A percentile compares a stretch with the other conserved stretches of the same genome.
These are phyloP conservation scores for Phaffomyces opuntiae DNA, from an alignment of 805 yeast genomes.

Conservation along the genomic window DNA sequence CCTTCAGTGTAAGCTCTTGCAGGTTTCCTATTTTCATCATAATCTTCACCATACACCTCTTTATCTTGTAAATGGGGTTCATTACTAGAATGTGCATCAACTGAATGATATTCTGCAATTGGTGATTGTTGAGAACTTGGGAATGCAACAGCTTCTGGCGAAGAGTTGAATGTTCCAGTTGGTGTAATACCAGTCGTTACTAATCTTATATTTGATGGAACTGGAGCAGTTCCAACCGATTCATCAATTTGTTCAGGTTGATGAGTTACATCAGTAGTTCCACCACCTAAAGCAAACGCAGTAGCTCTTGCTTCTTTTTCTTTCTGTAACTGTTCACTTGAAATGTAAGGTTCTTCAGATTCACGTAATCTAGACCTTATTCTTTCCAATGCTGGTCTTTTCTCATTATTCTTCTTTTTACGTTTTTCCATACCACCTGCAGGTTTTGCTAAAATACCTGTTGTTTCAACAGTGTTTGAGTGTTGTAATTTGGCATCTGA, in stretches of 20 bases:
- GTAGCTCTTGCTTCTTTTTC: constrained; percentile 38
- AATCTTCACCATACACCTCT: constrained; percentile 10
- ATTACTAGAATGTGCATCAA: no score
- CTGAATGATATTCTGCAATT: background rate
- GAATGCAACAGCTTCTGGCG: constrained; percentile 7
- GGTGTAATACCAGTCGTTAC: constrained; percentile 19
- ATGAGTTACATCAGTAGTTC: background rate
- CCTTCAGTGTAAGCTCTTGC: constrained; percentile 64
- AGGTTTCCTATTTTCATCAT: constrained; percentile 24
- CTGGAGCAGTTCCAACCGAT: constrained; percentile 10
- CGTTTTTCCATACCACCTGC: constrained; percentile 65
- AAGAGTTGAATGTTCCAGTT: constrained; percentile 10
- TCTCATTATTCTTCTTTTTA: constrained; percentile 26
- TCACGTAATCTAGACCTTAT: constrained; percentile 17
- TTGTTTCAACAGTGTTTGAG: constrained; percentile 47
- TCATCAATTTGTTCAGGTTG: constrained; percentile 8
- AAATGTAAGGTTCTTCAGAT: constrained; percentile 21
- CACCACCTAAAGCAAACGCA: constrained; percentile 32
- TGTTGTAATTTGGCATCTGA: constrained; percentile 22
- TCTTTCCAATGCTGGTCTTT: constrained; percentile 27
- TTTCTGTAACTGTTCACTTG: constrained; percentile 31
- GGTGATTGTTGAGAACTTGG: constrained; percentile 4
- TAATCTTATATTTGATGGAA: background rate
- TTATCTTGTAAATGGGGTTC: background rate
- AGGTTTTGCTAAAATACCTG: constrained; percentile 59